Evolutionary conservation across 495 filamentous ascomycete species (phyloP).

Genomic region (Achaetomiella virescens): DNA sequence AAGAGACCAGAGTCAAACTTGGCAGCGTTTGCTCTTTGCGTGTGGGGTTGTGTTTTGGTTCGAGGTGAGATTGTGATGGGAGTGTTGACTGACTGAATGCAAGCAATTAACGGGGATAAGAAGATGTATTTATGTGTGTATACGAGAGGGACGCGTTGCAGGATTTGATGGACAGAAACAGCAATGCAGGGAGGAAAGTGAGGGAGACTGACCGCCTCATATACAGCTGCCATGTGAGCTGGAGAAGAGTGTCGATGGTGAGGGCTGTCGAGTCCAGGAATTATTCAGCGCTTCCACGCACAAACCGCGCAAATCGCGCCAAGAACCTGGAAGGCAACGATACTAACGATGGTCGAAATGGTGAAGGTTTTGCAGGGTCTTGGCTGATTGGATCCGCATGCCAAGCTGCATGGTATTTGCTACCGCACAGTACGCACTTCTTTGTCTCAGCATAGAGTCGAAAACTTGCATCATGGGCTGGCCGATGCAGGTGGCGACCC

Average conservation of each 20-base stretch:
- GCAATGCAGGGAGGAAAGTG: not conserved
- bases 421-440: no score
- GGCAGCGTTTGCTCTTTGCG: conserved; percentile 5
- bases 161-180: not conserved
- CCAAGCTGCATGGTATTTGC: no score
- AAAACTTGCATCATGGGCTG: not conserved
- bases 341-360: not conserved
- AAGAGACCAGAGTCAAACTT: conserved; percentile 11
- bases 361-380: not conserved
- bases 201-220: not conserved
- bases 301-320: conserved; percentile 22
- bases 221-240: not conserved
- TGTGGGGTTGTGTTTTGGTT: not conserved
- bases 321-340: not conserved
- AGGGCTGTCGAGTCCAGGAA: not conserved
- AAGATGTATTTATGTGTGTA: no score
- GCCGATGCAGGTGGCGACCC: not conserved
- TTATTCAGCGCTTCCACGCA: conserved; percentile 27
- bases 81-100: not conserved
- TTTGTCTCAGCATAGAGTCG: no score
- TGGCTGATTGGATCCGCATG: no score
- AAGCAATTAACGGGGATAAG: not conserved
- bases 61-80: not conserved
- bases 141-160: no score
- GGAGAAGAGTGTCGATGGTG: not conserved